A percentile compares a stretch with the other conserved stretches of the same genome.
These are phyloP conservation scores for Heritiera littoralis DNA, from an alignment of 345 rosid species.

Conservation along the genomic window DNA sequence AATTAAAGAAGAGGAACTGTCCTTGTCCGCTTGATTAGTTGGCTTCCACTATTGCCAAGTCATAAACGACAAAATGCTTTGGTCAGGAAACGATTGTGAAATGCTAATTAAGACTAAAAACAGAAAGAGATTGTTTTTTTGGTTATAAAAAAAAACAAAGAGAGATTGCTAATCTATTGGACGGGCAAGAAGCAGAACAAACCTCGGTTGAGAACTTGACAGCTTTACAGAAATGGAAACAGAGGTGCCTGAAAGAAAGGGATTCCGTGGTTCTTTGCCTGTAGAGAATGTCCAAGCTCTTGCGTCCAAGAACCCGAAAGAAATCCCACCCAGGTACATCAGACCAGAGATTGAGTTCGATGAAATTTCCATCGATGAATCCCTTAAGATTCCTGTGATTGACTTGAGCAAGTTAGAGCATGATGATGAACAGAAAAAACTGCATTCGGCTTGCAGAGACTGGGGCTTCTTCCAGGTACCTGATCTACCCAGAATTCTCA, in stretches of 20 bases:
- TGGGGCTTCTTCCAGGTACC: constrained; percentile 66
- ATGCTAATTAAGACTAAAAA: too few relatives aligned
- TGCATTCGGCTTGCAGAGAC: constrained; percentile 54
- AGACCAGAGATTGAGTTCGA: constrained; percentile 31
- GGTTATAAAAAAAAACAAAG: too few relatives aligned
- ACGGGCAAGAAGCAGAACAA: too few relatives aligned
- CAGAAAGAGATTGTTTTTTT: too few relatives aligned
- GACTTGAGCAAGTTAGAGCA: constrained; percentile 39
- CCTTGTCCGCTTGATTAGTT: too few relatives aligned
- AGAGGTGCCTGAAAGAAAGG: background rate
- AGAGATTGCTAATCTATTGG: too few relatives aligned
- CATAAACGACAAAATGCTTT: background rate
- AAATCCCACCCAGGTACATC: constrained; percentile 36
- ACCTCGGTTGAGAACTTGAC: background rate
- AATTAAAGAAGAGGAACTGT: too few relatives aligned
- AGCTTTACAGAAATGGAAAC: constrained; percentile 19
- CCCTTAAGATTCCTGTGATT: constrained; percentile 40
- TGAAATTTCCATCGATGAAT: constrained; percentile 18
- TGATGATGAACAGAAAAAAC: constrained; percentile 37
- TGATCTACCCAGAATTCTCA: background rate
- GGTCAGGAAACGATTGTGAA: background rate
- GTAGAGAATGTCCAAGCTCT: constrained; percentile 44
- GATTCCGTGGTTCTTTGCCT: constrained; percentile 35
- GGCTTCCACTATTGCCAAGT: background rate
- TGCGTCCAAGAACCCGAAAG: constrained; percentile 31